Conservation (phyloP, 805 yeast species). For the Metschnikowia sp. region DNA sequence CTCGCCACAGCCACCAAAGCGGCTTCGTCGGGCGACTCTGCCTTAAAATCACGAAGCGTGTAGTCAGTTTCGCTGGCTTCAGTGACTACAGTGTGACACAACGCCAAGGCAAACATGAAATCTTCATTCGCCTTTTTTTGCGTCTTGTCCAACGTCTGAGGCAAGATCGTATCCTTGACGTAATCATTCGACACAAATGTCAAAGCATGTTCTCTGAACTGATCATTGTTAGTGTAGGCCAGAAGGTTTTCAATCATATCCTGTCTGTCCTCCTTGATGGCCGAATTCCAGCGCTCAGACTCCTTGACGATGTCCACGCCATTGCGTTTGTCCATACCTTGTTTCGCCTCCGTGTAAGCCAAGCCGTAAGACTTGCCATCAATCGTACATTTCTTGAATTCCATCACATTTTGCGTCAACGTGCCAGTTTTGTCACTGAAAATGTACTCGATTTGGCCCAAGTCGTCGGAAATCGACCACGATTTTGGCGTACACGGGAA, state of each 20-base stretch:
- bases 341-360: constrained; percentile 81
- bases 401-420: constrained; percentile 81
- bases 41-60: constrained; percentile 51
- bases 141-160: constrained; percentile 23
- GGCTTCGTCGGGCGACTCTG: constrained; percentile 82
- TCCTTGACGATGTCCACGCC: constrained; percentile 73
- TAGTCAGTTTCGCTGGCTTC: constrained; percentile 39
- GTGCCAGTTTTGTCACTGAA: constrained; percentile 87
- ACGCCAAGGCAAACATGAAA: constrained; percentile 63
- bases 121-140: constrained; percentile 50
- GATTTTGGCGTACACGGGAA: constrained; percentile 82
- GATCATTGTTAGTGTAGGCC: constrained; percentile 37
- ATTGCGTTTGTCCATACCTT: constrained; percentile 73
- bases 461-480: constrained; percentile 82
- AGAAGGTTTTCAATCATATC: constrained; percentile 47
- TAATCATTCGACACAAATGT: constrained; percentile 64
- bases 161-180: constrained; percentile 46
- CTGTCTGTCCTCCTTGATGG: constrained; percentile 48
- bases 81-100: constrained; percentile 75
- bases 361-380: constrained; percentile 70
- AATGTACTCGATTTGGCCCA: constrained; percentile 82
- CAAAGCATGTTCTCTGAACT: constrained; percentile 40
- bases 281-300: constrained; percentile 50
- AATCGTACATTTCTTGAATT: constrained; percentile 75
- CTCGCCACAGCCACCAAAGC: constrained; percentile 76